Conservation (phyloP, 2,329 filamentous ascomycete genomes). For the Fusarium pininemorale region DNA sequence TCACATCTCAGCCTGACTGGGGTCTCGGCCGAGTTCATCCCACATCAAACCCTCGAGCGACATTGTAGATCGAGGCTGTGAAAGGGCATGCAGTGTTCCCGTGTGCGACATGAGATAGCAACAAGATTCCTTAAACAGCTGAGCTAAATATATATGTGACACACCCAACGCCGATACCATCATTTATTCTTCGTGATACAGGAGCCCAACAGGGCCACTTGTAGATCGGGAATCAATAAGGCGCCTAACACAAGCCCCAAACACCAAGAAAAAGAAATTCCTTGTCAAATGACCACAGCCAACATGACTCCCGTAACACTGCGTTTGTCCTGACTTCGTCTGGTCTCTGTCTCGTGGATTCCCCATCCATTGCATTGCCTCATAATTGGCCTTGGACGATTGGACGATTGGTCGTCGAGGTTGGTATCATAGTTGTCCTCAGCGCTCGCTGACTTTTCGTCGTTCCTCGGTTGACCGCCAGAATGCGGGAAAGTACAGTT, state of each 20-base stretch:
- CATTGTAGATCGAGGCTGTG: not conserved
- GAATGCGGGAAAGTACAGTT: slow-evolving; percentile 30
- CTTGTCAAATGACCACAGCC: slow-evolving; percentile 7
- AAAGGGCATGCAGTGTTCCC: not conserved
- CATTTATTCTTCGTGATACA: slow-evolving; percentile 34
- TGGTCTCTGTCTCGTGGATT: not conserved
- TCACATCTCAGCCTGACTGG: slow-evolving; percentile 1
- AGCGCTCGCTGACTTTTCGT: slow-evolving; percentile 22
- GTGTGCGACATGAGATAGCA: slow-evolving; percentile 21
- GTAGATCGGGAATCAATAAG: slow-evolving; percentile 32
- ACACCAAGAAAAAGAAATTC: slow-evolving; percentile 31
- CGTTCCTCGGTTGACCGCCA: slow-evolving; percentile 29
- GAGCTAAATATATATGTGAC: slow-evolving; percentile 31
- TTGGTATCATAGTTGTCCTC: slow-evolving; percentile 25
- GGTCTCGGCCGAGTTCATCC: slow-evolving; percentile 14
- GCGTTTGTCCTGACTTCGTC: not conserved
- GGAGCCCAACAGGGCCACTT: slow-evolving; percentile 18
- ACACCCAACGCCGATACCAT: slow-evolving; percentile 34
- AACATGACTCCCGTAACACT: slow-evolving; percentile 3
- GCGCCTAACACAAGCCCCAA: slow-evolving; percentile 18
- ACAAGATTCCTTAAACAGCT: slow-evolving; percentile 23
- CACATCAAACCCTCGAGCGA: not conserved
- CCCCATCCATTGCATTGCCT: not conserved
- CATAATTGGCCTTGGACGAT: not conserved
- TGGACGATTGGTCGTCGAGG: not conserved